phyloP scores from a whole-genome alignment of 129 eudicot species.

The Saussurea involucrata region DNA sequence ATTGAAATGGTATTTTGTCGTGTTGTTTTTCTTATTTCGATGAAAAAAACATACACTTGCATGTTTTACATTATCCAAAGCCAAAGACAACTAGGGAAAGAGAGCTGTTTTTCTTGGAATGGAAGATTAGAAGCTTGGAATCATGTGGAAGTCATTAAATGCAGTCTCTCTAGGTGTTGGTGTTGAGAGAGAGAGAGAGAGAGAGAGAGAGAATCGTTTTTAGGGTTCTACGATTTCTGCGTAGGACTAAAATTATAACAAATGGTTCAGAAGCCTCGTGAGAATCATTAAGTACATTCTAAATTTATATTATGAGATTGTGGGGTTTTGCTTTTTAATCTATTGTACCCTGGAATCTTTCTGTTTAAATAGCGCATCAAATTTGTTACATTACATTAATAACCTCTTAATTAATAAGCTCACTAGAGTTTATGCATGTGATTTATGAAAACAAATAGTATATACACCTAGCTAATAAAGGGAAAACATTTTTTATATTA shows the following conservation, averaged over 20 bases:
- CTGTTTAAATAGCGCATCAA: constrained; percentile 8
- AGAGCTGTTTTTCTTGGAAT: constrained; percentile 83
- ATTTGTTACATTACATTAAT: constrained; percentile 15
- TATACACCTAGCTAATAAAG: background rate
- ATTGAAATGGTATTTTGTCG: constrained; percentile 18
- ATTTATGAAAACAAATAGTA: background rate
- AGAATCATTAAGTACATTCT: constrained; percentile 19
- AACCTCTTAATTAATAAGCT: constrained; percentile 4
- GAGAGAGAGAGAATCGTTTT: constrained; percentile 50
- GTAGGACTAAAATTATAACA: constrained; percentile 36
- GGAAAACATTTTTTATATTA: background rate
- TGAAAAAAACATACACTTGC: constrained; percentile 31
- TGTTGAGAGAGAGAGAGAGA: constrained; percentile 14
- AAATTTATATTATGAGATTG: background rate
- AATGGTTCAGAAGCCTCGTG: constrained; percentile 64
- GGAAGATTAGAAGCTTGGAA: constrained; percentile 92
- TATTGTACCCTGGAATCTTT: constrained; percentile 37
- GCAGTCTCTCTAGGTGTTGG: constrained; percentile 42
- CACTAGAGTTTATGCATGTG: constrained; percentile 36
- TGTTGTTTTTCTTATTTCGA: constrained; percentile 9
- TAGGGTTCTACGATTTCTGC: constrained; percentile 47
- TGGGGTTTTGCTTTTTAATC: constrained; percentile 21
- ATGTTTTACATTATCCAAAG: constrained; percentile 31
- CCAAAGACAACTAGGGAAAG: constrained; percentile 67
- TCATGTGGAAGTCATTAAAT: constrained; percentile 94